Percentiles rank a stretch among this genome's conserved stretches.
Evolutionary conservation across 306 rosid species (phyloP).

Genomic region (Prunus mira): DNA sequence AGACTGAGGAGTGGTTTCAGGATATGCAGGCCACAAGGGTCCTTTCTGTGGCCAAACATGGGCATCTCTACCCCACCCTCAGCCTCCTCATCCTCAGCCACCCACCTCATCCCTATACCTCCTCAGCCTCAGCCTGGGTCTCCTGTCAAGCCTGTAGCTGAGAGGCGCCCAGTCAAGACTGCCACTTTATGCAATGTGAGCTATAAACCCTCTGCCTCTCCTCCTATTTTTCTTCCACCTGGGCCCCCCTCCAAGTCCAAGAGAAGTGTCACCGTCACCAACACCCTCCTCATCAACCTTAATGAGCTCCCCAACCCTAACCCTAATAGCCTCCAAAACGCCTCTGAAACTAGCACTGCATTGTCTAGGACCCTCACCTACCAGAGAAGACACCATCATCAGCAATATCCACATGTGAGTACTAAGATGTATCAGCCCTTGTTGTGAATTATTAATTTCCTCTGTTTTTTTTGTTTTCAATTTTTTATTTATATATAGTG

Average conservation of each 20-base stretch:
- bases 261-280: constrained; percentile 5
- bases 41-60: constrained; percentile 67
- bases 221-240: constrained; percentile 1
- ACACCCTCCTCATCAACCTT: constrained; percentile 48
- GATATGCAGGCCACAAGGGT: constrained; percentile 72
- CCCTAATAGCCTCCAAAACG: constrained; percentile 20
- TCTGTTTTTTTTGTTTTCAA: background rate
- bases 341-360: constrained; percentile 4
- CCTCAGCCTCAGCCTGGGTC: constrained; percentile 30
- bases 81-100: constrained; percentile 49
- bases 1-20: constrained; percentile 82
- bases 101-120: constrained; percentile 10
- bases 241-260: constrained; percentile 25
- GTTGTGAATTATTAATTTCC: background rate
- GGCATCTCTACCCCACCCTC: constrained; percentile 55
- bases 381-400: constrained; percentile 19
- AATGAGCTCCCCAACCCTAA: constrained; percentile 37
- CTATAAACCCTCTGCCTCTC: constrained; percentile 22
- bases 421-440: background rate
- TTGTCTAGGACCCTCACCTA: constrained; percentile 21
- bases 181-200: constrained; percentile 41
- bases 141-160: constrained; percentile 72
- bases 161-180: constrained; percentile 53
- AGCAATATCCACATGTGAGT: background rate
- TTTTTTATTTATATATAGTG: background rate